Percentiles rank a stretch among this genome's conserved stretches.
phyloP scores from a whole-genome alignment of 140 eudicot genomes.

The Ambrosia hybrid region DNA sequence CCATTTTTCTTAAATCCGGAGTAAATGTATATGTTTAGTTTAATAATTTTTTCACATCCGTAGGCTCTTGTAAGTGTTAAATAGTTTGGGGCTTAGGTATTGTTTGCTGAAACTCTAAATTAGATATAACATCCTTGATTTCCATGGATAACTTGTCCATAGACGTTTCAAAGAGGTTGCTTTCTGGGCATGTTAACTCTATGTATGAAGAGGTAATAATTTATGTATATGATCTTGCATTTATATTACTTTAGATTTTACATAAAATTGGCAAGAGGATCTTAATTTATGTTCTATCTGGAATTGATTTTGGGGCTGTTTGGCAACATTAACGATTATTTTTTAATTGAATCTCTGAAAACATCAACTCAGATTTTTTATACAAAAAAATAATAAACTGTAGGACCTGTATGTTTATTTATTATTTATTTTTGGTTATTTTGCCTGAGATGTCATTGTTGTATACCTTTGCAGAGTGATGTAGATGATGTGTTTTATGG shows the following conservation, averaged over 20 bases:
- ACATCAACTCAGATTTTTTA: too few species aligned
- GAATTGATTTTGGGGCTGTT: too few species aligned
- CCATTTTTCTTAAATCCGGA: background rate
- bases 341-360: too few species aligned
- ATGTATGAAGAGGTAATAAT: slow-evolving; percentile 23
- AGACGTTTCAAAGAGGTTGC: slow-evolving; percentile 1
- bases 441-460: background rate
- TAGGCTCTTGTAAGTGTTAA: background rate
- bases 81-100: slow-evolving; percentile 7
- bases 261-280: too few species aligned
- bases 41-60: background rate
- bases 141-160: slow-evolving; percentile 7
- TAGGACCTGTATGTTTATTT: background rate
- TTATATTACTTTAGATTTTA: too few species aligned
- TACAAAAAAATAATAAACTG: background rate
- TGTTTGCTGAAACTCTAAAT: slow-evolving; percentile 4
- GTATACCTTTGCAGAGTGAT: slow-evolving; percentile 10
- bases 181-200: slow-evolving; percentile 10
- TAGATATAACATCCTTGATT: background rate
- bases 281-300: too few species aligned
- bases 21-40: background rate
- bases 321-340: too few species aligned
- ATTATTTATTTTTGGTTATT: background rate
- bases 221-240: background rate
- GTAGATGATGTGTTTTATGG: background rate